Percentiles rank a stretch among this genome's conserved stretches.
These are phyloP conservation scores for Arctium lappa DNA, from an alignment of 129 eudicot genomes.

Conservation along the genomic window DNA sequence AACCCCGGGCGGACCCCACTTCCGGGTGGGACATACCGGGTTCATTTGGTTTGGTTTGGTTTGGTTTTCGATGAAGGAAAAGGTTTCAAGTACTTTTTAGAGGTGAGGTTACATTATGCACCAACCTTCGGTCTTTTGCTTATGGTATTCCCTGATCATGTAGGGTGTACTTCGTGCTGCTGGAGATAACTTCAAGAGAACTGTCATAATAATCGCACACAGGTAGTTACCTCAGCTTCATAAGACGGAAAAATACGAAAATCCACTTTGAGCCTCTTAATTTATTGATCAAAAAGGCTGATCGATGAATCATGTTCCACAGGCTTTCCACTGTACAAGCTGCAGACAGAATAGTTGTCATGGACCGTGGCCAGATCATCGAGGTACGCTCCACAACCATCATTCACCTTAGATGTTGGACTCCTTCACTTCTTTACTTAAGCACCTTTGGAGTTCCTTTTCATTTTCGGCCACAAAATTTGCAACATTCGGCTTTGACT, in stretches of 20 bases:
- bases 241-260: background rate
- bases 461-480: background rate
- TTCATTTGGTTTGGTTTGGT: background rate
- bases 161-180: conserved; percentile 86
- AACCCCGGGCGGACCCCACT: background rate
- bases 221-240: conserved; percentile 38
- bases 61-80: conserved; percentile 1
- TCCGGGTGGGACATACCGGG: no score
- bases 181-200: conserved; percentile 59
- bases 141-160: conserved; percentile 14
- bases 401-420: background rate
- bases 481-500: background rate
- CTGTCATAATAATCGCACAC: conserved; percentile 87
- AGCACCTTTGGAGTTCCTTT: background rate
- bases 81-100: background rate
- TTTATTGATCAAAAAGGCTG: conserved; percentile 7
- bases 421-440: background rate
- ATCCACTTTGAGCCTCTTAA: background rate
- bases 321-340: conserved; percentile 97
- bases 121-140: background rate
- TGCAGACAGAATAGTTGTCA: conserved; percentile 91
- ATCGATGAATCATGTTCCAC: conserved; percentile 18
- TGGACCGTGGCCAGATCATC: conserved; percentile 82
- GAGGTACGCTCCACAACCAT: conserved; percentile 54
- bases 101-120: background rate